These are phyloP conservation scores for Cladobotryum mycophilum DNA, from an alignment of 2,329 filamentous ascomycete species.

Conservation along the genomic window DNA sequence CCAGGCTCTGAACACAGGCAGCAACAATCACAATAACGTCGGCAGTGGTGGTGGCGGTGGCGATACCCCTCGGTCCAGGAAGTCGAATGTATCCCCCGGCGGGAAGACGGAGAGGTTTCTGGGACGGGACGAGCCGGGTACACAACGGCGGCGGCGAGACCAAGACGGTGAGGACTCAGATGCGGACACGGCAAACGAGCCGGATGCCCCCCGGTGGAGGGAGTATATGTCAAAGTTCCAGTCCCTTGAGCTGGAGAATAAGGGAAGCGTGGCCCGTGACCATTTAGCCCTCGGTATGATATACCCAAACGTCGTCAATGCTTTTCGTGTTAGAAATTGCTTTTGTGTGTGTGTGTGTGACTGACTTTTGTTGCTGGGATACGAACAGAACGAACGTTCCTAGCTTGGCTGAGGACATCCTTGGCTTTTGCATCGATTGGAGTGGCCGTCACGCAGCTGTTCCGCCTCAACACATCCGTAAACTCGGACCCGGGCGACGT, in stretches of 20 bases:
- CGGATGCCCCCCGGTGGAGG: conserved; percentile 42
- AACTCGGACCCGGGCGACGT: conserved; percentile 20
- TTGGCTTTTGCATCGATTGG: conserved; percentile 77
- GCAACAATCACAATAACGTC: background rate
- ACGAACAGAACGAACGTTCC: conserved; percentile 67
- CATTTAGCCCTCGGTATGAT: conserved; percentile 68
- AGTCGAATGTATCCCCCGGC: conserved; percentile 1
- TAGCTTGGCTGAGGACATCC: conserved; percentile 78
- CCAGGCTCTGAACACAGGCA: conserved; percentile 29
- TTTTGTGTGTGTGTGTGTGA: background rate
- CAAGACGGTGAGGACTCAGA: conserved; percentile 1
- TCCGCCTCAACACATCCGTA: conserved; percentile 63
- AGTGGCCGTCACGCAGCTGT: conserved; percentile 77
- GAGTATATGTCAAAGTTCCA: conserved; percentile 42
- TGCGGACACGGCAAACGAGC: background rate
- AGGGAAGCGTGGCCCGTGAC: conserved; percentile 75
- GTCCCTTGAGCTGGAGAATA: conserved; percentile 75
- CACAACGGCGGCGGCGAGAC: conserved; percentile 1
- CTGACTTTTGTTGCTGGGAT: too few relatives aligned
- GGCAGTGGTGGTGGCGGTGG: background rate
- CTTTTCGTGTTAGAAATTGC: background rate
- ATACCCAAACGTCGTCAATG: background rate
- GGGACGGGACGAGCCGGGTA: background rate
- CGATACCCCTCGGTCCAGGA: conserved; percentile 7
- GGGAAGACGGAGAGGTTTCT: background rate